Evolutionary conservation across 768 basidiomycete species (phyloP), one percentile per base, ranked within the genome.

Genomic region (Austroboletus eburneus): DNA sequence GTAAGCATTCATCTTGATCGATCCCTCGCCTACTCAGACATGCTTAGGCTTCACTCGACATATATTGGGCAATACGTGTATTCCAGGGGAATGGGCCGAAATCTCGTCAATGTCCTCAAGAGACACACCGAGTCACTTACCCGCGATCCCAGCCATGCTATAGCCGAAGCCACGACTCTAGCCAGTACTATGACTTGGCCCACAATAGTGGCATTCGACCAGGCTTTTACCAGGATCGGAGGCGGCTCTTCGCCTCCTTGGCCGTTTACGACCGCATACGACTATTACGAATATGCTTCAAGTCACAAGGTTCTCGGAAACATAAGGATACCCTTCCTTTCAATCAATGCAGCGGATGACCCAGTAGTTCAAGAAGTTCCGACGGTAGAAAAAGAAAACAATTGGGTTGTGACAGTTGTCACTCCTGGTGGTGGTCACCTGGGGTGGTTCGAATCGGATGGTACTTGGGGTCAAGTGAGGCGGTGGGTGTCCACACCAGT

Each of bases 41-140:
- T 39, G 20, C 39, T 21, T 48, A 89, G 87, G 25, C 70, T 90
- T 29, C 56, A 78, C 36, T 67, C 61, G 36, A 73, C 75, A 23
- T 82, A 77, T 55, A 63, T 82, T 27, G 78, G 81, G 42, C 78
- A 76, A 44, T 66, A 78, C 41, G 57, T 91, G 38, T 93, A 92
- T 60, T 86, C 87, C 12, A 81, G 74, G 61, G 85, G 79, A 34
- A 85, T 94, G 86, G 89, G 80, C 5, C 71, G 70, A 50, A 94
- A 92, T 61, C 71, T 92, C 16, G 67, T 74, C 39, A 78, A 72
- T 30, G 66, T 87, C 36, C 59, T 87, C 46, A 72, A 68, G 56
- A 71, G 72, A 40, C 80, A 90, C 52, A 54, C 68, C 13, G 58
- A 71, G 18, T 48, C 70, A 1, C 64, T 87, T n/a, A 63, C 70